phyloP scores from a whole-genome alignment of 177 flowering plant genomes.

The Vitis hybrid region DNA sequence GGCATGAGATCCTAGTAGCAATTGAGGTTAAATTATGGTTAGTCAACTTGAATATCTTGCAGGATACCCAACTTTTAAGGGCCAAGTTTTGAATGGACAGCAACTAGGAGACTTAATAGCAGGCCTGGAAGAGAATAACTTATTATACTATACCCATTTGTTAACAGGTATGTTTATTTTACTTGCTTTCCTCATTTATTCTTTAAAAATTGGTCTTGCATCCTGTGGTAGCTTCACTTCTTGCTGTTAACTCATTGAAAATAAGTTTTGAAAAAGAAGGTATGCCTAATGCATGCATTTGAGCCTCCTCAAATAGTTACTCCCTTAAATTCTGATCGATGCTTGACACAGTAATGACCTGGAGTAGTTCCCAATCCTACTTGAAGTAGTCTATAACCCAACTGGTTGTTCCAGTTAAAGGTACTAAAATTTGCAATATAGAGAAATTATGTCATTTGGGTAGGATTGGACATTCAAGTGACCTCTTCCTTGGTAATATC shows the following conservation, averaged over 20 bases:
- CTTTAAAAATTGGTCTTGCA: not conserved
- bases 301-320: not conserved
- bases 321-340: not conserved
- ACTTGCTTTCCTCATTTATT: not conserved
- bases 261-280: not conserved
- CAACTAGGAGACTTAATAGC: conserved; percentile 90
- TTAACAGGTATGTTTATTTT: conserved; percentile 63
- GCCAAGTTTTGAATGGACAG: conserved; percentile 90
- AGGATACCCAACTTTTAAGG: conserved; percentile 98
- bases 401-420: too few species aligned
- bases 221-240: not conserved
- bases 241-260: not conserved
- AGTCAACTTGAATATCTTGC: conserved; percentile 27
- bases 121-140: conserved; percentile 87
- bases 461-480: too few species aligned
- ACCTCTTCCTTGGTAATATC: too few species aligned
- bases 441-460: too few species aligned
- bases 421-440: too few species aligned
- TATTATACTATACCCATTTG: conserved; percentile 86
- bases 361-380: too few species aligned
- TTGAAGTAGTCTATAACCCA: too few species aligned
- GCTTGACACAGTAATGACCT: too few species aligned
- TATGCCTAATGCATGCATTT: not conserved
- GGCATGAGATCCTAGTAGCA: conserved; percentile 26
- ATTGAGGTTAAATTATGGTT: conserved; percentile 18